Conservation (phyloP, 768 basidiomycete species). For the Imleria badia region DNA sequence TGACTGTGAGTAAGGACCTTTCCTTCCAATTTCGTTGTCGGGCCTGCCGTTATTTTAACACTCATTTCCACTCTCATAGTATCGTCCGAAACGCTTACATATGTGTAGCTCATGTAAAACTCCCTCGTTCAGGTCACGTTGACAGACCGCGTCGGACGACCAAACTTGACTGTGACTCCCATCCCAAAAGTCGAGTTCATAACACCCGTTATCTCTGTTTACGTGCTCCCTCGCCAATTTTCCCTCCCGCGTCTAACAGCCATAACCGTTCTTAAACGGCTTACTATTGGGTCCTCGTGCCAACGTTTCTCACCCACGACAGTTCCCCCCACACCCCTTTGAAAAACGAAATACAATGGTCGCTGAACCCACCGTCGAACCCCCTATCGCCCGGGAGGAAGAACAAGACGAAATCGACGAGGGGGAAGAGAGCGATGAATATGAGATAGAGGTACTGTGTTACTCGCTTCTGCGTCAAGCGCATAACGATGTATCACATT, state of each 20-base stretch:
- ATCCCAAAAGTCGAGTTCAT: not conserved
- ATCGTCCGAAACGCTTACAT: slow-evolving; percentile 9
- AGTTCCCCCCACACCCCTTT: not conserved
- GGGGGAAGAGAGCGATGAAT: slow-evolving; percentile 31
- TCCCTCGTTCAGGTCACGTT: slow-evolving; percentile 2
- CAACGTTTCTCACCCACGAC: slow-evolving; percentile 6
- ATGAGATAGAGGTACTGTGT: slow-evolving; percentile 25
- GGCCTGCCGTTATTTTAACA: slow-evolving; percentile 17
- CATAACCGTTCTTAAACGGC: slow-evolving; percentile 11
- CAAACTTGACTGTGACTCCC: not conserved
- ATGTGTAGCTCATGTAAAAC: not conserved
- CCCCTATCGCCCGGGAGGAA: not conserved
- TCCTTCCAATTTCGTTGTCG: slow-evolving; percentile 10
- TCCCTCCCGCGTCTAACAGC: slow-evolving; percentile 11
- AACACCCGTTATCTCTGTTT: not conserved
- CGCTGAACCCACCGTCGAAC: slow-evolving; percentile 19
- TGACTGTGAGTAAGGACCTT: slow-evolving; percentile 6
- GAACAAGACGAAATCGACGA: slow-evolving; percentile 9
- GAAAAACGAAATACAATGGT: slow-evolving; percentile 18
- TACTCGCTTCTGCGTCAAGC: not conserved
- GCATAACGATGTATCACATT: not conserved
- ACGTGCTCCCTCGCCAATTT: not conserved
- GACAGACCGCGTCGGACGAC: slow-evolving; percentile 1
- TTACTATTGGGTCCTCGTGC: not conserved
- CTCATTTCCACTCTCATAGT: not conserved